Evolutionary conservation across 768 basidiomycete species (phyloP), one percentile per base, ranked within the genome.

Genomic region (Pluteus cervinus): DNA sequence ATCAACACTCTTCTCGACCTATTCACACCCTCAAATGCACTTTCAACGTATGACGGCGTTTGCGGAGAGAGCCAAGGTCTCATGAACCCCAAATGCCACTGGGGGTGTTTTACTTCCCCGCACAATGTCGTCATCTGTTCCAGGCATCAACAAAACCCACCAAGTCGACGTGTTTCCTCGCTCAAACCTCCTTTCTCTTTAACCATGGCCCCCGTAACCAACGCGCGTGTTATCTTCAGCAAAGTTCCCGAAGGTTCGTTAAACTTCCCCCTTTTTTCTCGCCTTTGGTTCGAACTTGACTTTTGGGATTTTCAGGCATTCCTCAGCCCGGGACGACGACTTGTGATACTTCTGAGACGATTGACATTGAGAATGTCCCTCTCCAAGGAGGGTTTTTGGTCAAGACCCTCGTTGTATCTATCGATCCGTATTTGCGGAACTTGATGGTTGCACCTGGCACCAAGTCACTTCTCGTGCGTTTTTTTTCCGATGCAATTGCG

Each of bases 361-460:
- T 80, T 46, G 76, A 79, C 44, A 46, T 68, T 14, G 70, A 75
- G 12, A 65, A 48, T 20, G 64, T 63, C 1, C 51, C 64, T 2
- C 50, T 75, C 28, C 52, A 72, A 14, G 69, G 71, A 0, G 70
- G 71, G 0, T 48, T 75, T 38, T 48, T 80, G 6, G 30, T 76
- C 45, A 79, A 78, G 52, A 64, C 63, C 0, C 61, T 79, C 11
- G 62, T 61, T 2, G 48, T 72, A 4, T 66, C 67, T 1, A 47
- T 70, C 25, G 69, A 71, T 40, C 66, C 68, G 2, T 69, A 68
- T 47, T 44, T 69, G 54, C 43, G 65, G 15, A 53, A 53, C 36
- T 48, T 51, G 23, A 71, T 77, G 73, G 49, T 61, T 6, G 42
- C 37, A 6, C 49, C 60, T 0, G 42, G 48, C 14, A 37, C 29